These are phyloP conservation scores for Sclerotiophoma versabilis DNA, from an alignment of 2,329 filamentous ascomycete species.

Conservation along the genomic window DNA sequence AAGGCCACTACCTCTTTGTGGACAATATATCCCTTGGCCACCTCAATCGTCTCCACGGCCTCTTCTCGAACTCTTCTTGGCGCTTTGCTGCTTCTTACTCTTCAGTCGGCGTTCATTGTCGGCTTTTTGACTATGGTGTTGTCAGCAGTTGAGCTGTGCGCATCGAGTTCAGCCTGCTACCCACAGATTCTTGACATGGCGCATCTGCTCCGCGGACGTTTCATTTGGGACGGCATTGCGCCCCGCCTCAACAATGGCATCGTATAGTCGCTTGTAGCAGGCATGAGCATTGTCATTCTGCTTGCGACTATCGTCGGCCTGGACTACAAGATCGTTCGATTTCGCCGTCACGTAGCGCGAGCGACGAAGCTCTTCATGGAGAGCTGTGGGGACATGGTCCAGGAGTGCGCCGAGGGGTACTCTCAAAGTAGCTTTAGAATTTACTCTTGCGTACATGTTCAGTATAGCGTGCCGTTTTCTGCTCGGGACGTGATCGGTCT, in stretches of 20 bases:
- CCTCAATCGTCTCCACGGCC: slow-evolving; percentile 45
- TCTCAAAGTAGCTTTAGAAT: slow-evolving; percentile 70
- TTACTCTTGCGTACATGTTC: slow-evolving; percentile 62
- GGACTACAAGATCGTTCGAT: slow-evolving; percentile 64
- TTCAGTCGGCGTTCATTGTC: slow-evolving; percentile 65
- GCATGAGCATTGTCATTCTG: slow-evolving; percentile 65
- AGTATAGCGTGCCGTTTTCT: slow-evolving; percentile 29
- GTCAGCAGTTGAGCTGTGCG: slow-evolving; percentile 28
- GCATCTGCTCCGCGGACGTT: slow-evolving; percentile 63
- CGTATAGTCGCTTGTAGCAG: slow-evolving; percentile 65
- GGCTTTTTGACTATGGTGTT: slow-evolving; percentile 57
- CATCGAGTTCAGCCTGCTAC: slow-evolving; percentile 25
- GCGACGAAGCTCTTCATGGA: slow-evolving; percentile 60
- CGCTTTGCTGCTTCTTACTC: slow-evolving; percentile 67
- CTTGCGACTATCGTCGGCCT: slow-evolving; percentile 69
- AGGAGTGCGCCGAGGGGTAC: slow-evolving; percentile 61
- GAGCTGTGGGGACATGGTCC: slow-evolving; percentile 60
- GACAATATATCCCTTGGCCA: slow-evolving; percentile 7
- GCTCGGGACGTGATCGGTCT: slow-evolving; percentile 24
- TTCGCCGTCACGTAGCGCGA: slow-evolving; percentile 64
- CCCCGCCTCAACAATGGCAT: slow-evolving; percentile 61
- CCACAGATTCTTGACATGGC: slow-evolving; percentile 63
- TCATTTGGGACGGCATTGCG: slow-evolving; percentile 64
- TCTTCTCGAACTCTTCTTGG: slow-evolving; percentile 65
- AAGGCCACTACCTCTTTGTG: slow-evolving; percentile 10